phyloP scores from a whole-genome alignment of 2,329 filamentous ascomycete genomes.

The Fusarium euwallaceae region DNA sequence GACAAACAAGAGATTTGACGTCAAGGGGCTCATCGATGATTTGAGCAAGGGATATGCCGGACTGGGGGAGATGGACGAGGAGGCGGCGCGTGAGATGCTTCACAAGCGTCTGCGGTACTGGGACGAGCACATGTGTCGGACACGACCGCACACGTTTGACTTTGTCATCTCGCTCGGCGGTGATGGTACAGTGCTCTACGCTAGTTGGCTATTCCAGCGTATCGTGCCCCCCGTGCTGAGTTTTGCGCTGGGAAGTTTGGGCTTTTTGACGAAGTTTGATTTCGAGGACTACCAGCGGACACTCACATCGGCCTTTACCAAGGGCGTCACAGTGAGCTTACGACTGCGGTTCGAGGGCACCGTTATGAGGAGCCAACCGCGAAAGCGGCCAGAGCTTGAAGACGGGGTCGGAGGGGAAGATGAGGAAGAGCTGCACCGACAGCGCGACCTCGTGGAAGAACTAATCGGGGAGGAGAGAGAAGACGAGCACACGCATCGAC shows the following conservation, averaged over 20 bases:
- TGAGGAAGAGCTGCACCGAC: constrained; percentile 54
- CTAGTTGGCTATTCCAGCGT: constrained; percentile 96
- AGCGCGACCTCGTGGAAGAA: constrained; percentile 86
- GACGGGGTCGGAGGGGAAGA: constrained; percentile 51
- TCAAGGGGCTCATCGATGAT: constrained; percentile 74
- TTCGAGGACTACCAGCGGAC: constrained; percentile 80
- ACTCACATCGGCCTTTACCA: constrained; percentile 78
- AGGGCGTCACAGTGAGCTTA: constrained; percentile 90
- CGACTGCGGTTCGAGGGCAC: constrained; percentile 93
- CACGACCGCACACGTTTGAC: constrained; percentile 88
- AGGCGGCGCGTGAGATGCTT: constrained; percentile 54
- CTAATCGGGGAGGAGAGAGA: constrained; percentile 88
- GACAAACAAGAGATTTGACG: constrained; percentile 80
- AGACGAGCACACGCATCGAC: constrained; percentile 85
- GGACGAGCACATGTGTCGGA: constrained; percentile 82
- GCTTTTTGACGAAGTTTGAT: constrained; percentile 97
- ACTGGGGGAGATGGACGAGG: constrained; percentile 50
- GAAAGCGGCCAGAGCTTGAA: constrained; percentile 48
- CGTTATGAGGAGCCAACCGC: constrained; percentile 82
- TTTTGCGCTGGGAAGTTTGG: constrained; percentile 90
- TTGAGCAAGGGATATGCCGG: constrained; percentile 61
- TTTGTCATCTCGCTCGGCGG: constrained; percentile 93
- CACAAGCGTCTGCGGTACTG: constrained; percentile 79
- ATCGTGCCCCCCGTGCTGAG: constrained; percentile 94
- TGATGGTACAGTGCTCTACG: constrained; percentile 96